Base-by-base conservation (phyloP, 768 basidiomycete species). In the Jaapia argillacea region DNA sequence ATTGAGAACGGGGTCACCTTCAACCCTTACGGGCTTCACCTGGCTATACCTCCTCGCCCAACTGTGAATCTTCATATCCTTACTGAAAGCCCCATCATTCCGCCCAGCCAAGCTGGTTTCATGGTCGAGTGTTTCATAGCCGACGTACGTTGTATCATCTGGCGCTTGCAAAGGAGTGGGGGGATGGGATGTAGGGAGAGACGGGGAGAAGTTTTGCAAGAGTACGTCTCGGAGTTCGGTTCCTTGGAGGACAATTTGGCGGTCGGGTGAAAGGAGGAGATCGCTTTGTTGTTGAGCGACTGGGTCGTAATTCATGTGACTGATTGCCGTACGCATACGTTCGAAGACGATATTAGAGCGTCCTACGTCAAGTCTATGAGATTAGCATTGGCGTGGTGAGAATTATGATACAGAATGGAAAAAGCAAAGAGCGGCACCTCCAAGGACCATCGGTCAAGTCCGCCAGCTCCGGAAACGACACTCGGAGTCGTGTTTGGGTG, bases 21-120 rank as follows among this genome's bases (percentile, higher is more conserved):
- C 81, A 3, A 90, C 60, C 6, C 63, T 64, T 23, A 91, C 54
- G 0, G 90, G 86, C 41, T 76, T 58, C 5, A 60, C 54, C 16
- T 56, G 61, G 13, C 72, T 68, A 60, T 93, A 81, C 38, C 92
- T 70, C 45, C 63, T 63, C 5, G 79, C 81, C 92, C 92, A 94
- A 52, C 81, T 87, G 48, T 77, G 75, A 28, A 96, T 84, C 36
- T 77, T 66, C 63, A 81, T 73, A 54, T 96, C 81, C 20, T 80
- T 67, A 46, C 67, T 69, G 6, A 75, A 67, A 13, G 81, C 78
- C 23, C 54, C 51, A 6, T 54, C 48, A 24, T 53, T 55, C 18
- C 42, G 45, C 6, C 41, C 45, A 18, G 58, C 58, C 37, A 51
- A 54, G 45, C 53, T 54, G 3, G 50, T 54, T 45, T 69, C 70